Conservation (phyloP, 2,329 filamentous ascomycete genomes). For the Byssoonygena ceratinophila region DNA sequence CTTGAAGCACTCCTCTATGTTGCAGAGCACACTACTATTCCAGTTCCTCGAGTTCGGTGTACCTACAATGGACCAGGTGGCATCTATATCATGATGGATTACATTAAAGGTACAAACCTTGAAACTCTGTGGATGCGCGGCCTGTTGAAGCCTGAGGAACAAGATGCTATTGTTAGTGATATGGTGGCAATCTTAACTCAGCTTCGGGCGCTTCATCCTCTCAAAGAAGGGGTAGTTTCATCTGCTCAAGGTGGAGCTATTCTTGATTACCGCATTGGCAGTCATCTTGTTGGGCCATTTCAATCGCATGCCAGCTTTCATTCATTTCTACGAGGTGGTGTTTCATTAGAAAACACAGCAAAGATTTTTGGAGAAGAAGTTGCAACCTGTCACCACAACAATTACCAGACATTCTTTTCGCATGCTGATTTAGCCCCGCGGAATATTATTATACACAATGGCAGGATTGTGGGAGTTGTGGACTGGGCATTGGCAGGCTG, state of each 20-base stretch:
- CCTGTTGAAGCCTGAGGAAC: slow-evolving; percentile 14
- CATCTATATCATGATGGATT: slow-evolving; percentile 11
- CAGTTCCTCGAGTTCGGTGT: slow-evolving; percentile 15
- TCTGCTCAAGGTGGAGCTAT: slow-evolving; percentile 13
- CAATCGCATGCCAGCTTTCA: slow-evolving; percentile 15
- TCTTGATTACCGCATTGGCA: slow-evolving; percentile 16
- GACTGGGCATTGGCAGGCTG: slow-evolving; percentile 23
- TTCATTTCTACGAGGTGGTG: slow-evolving; percentile 15
- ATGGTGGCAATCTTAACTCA: slow-evolving; percentile 15
- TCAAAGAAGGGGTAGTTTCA: slow-evolving; percentile 13
- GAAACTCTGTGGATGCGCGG: slow-evolving; percentile 15
- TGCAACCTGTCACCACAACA: slow-evolving; percentile 13
- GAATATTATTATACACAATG: slow-evolving; percentile 20
- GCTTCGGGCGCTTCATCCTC: slow-evolving; percentile 14
- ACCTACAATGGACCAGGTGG: slow-evolving; percentile 14
- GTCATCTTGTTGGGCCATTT: slow-evolving; percentile 15
- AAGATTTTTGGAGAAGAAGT: slow-evolving; percentile 14
- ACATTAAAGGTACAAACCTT: slow-evolving; percentile 3
- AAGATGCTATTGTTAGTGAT: slow-evolving; percentile 14
- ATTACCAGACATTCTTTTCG: slow-evolving; percentile 18
- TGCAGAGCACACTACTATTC: slow-evolving; percentile 14
- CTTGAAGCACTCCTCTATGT: slow-evolving; percentile 17
- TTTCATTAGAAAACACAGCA: slow-evolving; percentile 14
- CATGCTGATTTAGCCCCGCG: slow-evolving; percentile 21
- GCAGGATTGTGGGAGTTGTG: slow-evolving; percentile 19